Percentiles rank a stretch among this genome's conserved stretches.
These are phyloP conservation scores for Cicer yamashitae DNA, from an alignment of 306 rosid species.

Conservation along the genomic window DNA sequence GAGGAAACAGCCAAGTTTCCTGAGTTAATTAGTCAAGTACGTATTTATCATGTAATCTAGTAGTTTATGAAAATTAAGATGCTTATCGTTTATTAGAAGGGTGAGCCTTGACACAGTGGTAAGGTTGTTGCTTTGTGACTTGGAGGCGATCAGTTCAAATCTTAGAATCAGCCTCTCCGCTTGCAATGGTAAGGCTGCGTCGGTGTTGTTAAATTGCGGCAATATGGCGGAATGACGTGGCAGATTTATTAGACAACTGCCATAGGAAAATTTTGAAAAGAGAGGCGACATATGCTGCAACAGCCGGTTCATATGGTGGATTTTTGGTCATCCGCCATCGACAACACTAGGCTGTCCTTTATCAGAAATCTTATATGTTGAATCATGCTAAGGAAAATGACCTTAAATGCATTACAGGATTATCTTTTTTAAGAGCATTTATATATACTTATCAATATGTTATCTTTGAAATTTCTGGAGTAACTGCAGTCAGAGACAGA, in stretches of 20 bases:
- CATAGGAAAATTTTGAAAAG: too few species aligned
- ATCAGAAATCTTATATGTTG: constrained; percentile 1
- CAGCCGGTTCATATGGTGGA: too few species aligned
- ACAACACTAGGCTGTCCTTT: not conserved
- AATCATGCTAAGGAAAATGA: constrained; percentile 11
- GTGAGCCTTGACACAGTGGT: not conserved
- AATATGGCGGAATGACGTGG: too few species aligned
- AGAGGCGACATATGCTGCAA: too few species aligned
- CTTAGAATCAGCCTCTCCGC: not conserved
- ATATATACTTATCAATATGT: constrained; percentile 11
- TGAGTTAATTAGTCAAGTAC: constrained; percentile 72
- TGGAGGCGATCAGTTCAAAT: not conserved
- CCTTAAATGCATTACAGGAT: not conserved
- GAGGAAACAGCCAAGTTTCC: constrained; percentile 78
- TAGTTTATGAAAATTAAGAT: not conserved
- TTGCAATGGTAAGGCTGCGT: not conserved
- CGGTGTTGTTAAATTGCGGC: too few species aligned
- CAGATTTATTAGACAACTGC: too few species aligned
- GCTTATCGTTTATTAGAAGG: not conserved
- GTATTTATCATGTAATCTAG: constrained; percentile 22
- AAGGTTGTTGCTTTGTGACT: not conserved
- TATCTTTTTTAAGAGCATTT: constrained; percentile 20
- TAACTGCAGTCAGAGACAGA: constrained; percentile 69
- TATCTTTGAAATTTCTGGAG: constrained; percentile 43
- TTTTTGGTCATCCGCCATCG: too few species aligned